These are phyloP conservation scores for Urochloa ruziziensis DNA, from an alignment of 176 grass and related monocot species.

Conservation along the genomic window DNA sequence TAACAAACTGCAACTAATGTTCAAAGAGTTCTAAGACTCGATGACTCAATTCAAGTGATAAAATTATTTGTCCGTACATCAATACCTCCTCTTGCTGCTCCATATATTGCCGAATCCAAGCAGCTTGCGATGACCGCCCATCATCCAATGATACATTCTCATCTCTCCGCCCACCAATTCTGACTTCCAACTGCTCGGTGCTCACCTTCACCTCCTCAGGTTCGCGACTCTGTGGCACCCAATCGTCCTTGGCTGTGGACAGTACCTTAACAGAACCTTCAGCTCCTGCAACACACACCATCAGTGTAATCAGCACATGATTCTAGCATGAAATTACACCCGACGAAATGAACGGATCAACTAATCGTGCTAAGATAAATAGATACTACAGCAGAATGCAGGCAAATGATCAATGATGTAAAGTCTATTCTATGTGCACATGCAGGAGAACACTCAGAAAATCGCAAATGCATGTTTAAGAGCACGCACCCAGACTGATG, in stretches of 20 bases:
- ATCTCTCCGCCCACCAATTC: slow-evolving; percentile 39
- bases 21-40: background rate
- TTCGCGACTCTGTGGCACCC: slow-evolving; percentile 57
- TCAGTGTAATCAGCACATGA: slow-evolving; percentile 1
- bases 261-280: slow-evolving; percentile 81
- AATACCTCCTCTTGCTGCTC: slow-evolving; percentile 86
- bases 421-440: background rate
- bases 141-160: slow-evolving; percentile 71
- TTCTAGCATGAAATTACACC: slow-evolving; percentile 21
- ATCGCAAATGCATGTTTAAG: background rate
- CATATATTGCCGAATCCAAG: slow-evolving; percentile 97
- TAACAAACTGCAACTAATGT: background rate
- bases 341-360: background rate
- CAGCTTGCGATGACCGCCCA: slow-evolving; percentile 64
- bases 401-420: background rate
- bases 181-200: slow-evolving; percentile 48
- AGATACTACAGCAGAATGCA: background rate
- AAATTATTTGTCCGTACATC: slow-evolving; percentile 16
- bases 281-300: slow-evolving; percentile 23
- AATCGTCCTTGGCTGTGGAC: slow-evolving; percentile 81
- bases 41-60: background rate
- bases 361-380: background rate
- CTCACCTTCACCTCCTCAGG: slow-evolving; percentile 42
- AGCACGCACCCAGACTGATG: background rate
- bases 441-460: background rate